phyloP scores from a whole-genome alignment of 176 grass and related monocot species.

The Oryza glaberrima region DNA sequence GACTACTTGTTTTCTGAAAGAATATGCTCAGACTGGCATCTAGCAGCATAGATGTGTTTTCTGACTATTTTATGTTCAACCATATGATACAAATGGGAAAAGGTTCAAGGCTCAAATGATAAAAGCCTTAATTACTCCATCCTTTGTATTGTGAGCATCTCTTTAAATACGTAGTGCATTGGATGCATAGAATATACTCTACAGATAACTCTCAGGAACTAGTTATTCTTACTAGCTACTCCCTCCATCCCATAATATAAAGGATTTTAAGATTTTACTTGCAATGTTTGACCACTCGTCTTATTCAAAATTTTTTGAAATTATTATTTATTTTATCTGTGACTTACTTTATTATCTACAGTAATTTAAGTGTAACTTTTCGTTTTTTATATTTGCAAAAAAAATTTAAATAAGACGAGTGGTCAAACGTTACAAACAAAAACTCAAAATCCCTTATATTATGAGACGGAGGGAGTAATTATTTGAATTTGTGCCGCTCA shows the following conservation, averaged over 20 bases:
- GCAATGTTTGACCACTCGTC: too few species aligned
- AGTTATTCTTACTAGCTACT: background rate
- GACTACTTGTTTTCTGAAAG: slow-evolving; percentile 24
- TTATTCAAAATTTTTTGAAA: too few species aligned
- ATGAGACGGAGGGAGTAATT: background rate
- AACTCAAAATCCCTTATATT: too few species aligned
- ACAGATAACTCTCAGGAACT: background rate
- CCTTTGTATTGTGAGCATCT: slow-evolving; percentile 7
- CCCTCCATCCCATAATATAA: too few species aligned
- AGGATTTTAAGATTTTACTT: too few species aligned
- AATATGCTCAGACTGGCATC: background rate
- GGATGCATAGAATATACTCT: slow-evolving; percentile 13
- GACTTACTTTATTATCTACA: too few species aligned
- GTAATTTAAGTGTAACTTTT: too few species aligned
- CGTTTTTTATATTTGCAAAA: too few species aligned
- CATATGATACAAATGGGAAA: background rate
- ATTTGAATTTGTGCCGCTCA: background rate
- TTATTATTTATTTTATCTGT: too few species aligned
- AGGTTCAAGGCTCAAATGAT: background rate
- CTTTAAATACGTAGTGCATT: background rate
- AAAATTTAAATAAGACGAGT: too few species aligned
- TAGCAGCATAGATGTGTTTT: background rate
- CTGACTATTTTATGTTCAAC: background rate
- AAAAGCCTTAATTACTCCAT: background rate
- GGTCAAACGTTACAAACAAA: too few species aligned